phyloP scores from a whole-genome alignment of 2,329 filamentous ascomycete genomes.

The Colletotrichum spaethianum region DNA sequence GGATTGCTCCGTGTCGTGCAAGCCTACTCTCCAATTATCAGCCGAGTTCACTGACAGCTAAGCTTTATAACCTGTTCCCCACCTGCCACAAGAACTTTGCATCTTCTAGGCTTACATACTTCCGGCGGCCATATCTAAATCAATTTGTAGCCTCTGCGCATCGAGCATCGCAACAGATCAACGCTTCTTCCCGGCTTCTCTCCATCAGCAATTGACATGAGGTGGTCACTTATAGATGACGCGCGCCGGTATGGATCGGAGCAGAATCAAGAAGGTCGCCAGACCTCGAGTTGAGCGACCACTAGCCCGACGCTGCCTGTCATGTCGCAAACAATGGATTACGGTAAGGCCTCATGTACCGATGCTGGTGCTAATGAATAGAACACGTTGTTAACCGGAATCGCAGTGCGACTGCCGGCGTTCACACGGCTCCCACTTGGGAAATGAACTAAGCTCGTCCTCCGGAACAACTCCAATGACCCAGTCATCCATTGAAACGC shows the following conservation, averaged over 20 bases:
- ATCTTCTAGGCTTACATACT: too few relatives aligned
- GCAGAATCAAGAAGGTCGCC: not conserved
- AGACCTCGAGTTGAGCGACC: not conserved
- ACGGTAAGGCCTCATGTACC: not conserved
- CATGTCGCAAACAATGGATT: constrained; percentile 4
- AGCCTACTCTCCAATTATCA: not conserved
- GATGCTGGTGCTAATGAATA: not conserved
- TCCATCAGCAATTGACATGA: not conserved
- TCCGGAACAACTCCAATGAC: not conserved
- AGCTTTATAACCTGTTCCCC: not conserved
- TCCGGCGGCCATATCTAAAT: too few relatives aligned
- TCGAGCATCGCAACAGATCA: not conserved
- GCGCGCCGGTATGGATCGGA: not conserved
- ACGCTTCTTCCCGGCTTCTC: not conserved
- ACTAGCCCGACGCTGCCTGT: constrained; percentile 1
- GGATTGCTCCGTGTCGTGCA: too few relatives aligned
- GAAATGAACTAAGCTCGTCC: constrained; percentile 2
- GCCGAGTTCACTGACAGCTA: not conserved
- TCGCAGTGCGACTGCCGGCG: constrained; percentile 20
- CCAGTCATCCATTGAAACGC: not conserved
- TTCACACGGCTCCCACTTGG: not conserved
- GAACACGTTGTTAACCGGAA: not conserved
- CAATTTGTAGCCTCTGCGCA: not conserved
- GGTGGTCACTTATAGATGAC: not conserved
- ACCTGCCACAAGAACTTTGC: not conserved